Conservation (phyloP, 805 yeast species). For the Pichia californica region DNA sequence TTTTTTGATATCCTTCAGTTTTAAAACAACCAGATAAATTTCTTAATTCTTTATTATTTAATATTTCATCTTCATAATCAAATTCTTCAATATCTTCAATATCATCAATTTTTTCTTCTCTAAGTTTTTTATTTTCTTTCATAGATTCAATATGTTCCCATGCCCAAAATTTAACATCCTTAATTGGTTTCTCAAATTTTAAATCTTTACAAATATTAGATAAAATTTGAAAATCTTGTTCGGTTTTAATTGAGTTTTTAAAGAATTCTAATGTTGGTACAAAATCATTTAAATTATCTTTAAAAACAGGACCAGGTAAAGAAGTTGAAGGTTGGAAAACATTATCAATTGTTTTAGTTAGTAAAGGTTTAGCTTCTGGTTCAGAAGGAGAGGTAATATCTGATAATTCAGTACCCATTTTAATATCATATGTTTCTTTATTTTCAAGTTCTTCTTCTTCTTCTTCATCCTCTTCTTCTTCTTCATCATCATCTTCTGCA, state of each 20-base stretch:
- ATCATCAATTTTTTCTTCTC: conserved; percentile 16
- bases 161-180: conserved; percentile 53
- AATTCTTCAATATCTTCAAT: conserved; percentile 23
- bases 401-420: conserved; percentile 20
- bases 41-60: conserved; percentile 24
- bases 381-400: conserved; percentile 23
- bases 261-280: conserved; percentile 41
- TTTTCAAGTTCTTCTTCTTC: conserved; percentile 15
- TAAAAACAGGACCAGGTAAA: conserved; percentile 49
- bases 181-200: conserved; percentile 17
- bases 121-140: conserved; percentile 30
- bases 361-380: conserved; percentile 7
- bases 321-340: conserved; percentile 47
- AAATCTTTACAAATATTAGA: conserved; percentile 35
- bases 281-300: conserved; percentile 35
- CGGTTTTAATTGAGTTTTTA: conserved; percentile 56
- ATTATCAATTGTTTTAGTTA: conserved; percentile 18
- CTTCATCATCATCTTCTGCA: neutral
- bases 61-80: conserved; percentile 25
- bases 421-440: conserved; percentile 18
- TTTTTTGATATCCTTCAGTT: conserved; percentile 67
- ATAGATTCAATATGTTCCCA: conserved; percentile 38
- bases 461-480: neutral
- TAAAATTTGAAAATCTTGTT: conserved; percentile 61
- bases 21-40: conserved; percentile 55